phyloP scores from a whole-genome alignment of 805 yeast species.

The Candida nanaspora region DNA sequence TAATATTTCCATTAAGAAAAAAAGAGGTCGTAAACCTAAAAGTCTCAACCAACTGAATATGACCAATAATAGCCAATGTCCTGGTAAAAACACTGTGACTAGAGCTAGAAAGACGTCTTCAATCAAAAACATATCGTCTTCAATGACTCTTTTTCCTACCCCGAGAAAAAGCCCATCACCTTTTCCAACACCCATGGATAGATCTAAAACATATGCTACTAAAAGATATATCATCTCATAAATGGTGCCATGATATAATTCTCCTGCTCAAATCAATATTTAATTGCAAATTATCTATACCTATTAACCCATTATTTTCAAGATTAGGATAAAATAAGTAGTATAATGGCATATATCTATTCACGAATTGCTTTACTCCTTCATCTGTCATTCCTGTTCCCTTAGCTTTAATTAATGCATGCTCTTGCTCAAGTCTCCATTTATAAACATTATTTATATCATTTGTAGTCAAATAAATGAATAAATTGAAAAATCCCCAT shows the following conservation, averaged over 20 bases:
- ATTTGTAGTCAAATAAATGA: slow-evolving; percentile 56
- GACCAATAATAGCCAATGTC: too few species aligned
- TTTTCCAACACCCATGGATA: not conserved
- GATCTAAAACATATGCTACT: too few species aligned
- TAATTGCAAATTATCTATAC: slow-evolving; percentile 5
- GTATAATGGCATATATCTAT: slow-evolving; percentile 84
- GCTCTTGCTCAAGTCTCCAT: slow-evolving; percentile 82
- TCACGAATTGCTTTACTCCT: slow-evolving; percentile 62
- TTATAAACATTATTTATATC: slow-evolving; percentile 54
- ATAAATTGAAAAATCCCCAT: slow-evolving; percentile 54
- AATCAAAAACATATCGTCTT: too few species aligned
- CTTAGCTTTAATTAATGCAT: slow-evolving; percentile 38
- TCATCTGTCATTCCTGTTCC: slow-evolving; percentile 80
- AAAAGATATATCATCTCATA: not conserved
- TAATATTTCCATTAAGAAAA: not conserved
- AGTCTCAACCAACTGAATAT: too few species aligned
- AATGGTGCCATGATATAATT: slow-evolving; percentile 1
- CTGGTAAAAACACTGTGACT: too few species aligned
- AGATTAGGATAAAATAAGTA: slow-evolving; percentile 47
- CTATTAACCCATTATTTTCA: slow-evolving; percentile 2
- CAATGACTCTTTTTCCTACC: too few species aligned
- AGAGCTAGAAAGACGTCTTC: too few species aligned
- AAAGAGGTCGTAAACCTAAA: too few species aligned
- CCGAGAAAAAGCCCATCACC: too few species aligned
- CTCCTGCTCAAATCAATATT: slow-evolving; percentile 13